These are phyloP conservation scores for Astrocystis sublimbata DNA, from an alignment of 495 filamentous ascomycete genomes.

Conservation along the genomic window DNA sequence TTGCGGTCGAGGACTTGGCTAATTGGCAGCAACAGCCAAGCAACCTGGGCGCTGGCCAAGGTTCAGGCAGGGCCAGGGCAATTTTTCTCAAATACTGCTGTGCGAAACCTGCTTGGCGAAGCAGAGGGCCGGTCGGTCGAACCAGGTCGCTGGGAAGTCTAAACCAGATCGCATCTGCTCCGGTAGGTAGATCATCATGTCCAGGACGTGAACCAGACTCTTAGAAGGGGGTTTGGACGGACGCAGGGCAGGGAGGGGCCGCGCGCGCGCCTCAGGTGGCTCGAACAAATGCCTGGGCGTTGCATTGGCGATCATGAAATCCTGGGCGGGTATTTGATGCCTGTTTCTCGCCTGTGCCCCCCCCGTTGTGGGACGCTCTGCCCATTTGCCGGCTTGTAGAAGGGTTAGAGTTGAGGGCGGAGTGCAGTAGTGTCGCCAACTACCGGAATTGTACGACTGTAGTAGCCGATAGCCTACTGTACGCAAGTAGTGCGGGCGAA, in stretches of 20 bases:
- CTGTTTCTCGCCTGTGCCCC: too few relatives aligned
- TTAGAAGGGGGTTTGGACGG: background rate
- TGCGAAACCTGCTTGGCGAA: slow-evolving; percentile 8
- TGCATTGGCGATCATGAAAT: slow-evolving; percentile 8
- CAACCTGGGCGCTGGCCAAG: background rate
- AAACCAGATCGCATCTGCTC: slow-evolving; percentile 11
- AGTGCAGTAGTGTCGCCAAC: slow-evolving; percentile 12
- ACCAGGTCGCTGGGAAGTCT: slow-evolving; percentile 13
- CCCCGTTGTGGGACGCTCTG: background rate
- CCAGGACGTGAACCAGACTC: slow-evolving; percentile 9
- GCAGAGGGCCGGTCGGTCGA: background rate
- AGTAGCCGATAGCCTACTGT: too few relatives aligned
- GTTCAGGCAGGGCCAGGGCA: background rate
- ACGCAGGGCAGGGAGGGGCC: background rate
- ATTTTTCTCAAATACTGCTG: slow-evolving; percentile 5
- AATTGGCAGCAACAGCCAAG: background rate
- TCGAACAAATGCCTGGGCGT: slow-evolving; percentile 7
- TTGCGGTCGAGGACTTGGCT: slow-evolving; percentile 8
- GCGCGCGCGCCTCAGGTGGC: background rate
- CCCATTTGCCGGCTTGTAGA: slow-evolving; percentile 7
- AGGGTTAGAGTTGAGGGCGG: background rate
- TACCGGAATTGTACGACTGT: background rate
- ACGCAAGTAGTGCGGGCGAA: background rate
- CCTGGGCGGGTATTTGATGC: background rate
- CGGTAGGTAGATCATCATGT: slow-evolving; percentile 17